Evolutionary conservation across 352 stramenopile genomes (phyloP), one percentile per base, ranked within the genome.

Genomic region (Globisporangium mamillatum): DNA sequence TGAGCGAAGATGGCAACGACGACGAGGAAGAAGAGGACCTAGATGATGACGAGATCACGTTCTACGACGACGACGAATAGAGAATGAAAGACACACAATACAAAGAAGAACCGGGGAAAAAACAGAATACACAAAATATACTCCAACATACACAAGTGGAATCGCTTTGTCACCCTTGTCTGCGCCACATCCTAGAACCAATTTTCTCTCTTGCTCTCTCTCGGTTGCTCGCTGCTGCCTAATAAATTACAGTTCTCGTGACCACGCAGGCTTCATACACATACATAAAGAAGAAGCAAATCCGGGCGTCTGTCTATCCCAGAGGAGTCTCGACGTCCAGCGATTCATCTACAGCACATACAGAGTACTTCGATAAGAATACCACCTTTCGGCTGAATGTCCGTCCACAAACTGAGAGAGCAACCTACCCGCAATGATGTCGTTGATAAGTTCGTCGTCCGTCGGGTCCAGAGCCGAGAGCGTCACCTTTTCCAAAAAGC

Each of bases 401-500:
- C 14, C 22, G 55, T 22, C 16, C 20, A 22, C 10, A 60, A 44
- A 16, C 22, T 52, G 1, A 32, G 16, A 48, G 2, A 34, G 36
- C 27, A 20, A 36, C 16, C 14, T 48, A 66, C 59, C 59, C 24
- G 61, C 62, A 38, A 73, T 73, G 34, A 73, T 73, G 57, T 73
- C 61, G 34, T 59, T 61, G 50, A 71, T 70, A 36, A 90, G 61
- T 38, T 86, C 82, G 50, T 90, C 80, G 56, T 87, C 82, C 25
- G 82, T 88, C 56, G 82, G 82, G 54, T 90, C 79, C 32, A 89
- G 77, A 56, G 76, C 75, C 4, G 82, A 88, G 36, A 90, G 64
- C 36, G 77, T 81, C 46, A 88, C 80, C 66, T 90, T 90, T 54
- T 88, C 82, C 41, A 90, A 65, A 38, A 90, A 74, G 25, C 80